These are phyloP conservation scores for Fusarium tanahbumbuense DNA, from an alignment of 2,329 filamentous ascomycete genomes.

Conservation along the genomic window DNA sequence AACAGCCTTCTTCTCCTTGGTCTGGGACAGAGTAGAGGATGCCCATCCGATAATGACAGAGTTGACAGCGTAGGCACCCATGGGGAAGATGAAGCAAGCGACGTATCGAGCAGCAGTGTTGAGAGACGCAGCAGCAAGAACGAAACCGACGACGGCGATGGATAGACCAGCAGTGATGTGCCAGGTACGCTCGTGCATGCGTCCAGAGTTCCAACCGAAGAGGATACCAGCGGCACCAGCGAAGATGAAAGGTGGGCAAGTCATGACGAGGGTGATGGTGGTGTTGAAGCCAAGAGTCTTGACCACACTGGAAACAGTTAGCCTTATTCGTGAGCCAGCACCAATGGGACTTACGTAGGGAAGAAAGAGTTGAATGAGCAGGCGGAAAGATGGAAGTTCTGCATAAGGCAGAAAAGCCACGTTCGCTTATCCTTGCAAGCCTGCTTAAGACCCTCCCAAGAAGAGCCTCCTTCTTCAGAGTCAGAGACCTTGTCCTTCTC, in stretches of 20 bases:
- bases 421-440: constrained; percentile 62
- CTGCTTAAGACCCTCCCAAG: constrained; percentile 61
- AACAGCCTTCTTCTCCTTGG: constrained; percentile 62
- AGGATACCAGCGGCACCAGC: constrained; percentile 60
- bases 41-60: constrained; percentile 61
- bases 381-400: constrained; percentile 66
- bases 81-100: constrained; percentile 57
- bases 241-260: constrained; percentile 64
- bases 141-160: constrained; percentile 57
- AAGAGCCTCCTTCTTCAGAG: constrained; percentile 51
- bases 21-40: constrained; percentile 57
- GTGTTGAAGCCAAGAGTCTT: constrained; percentile 61
- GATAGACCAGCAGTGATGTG: constrained; percentile 60
- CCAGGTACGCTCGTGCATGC: constrained; percentile 61
- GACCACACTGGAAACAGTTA: constrained; percentile 52
- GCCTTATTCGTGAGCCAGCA: fast-evolving
- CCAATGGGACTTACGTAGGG: constrained; percentile 46
- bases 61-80: constrained; percentile 59
- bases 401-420: constrained; percentile 66
- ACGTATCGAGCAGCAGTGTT: constrained; percentile 56
- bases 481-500: constrained; percentile 64
- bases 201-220: constrained; percentile 62
- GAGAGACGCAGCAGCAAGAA: constrained; percentile 53
- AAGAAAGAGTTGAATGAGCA: constrained; percentile 61
- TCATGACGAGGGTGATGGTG: constrained; percentile 63